Conservation (phyloP, 352 stramenopile genomes). For the Aphanomyces euteiches region DNA sequence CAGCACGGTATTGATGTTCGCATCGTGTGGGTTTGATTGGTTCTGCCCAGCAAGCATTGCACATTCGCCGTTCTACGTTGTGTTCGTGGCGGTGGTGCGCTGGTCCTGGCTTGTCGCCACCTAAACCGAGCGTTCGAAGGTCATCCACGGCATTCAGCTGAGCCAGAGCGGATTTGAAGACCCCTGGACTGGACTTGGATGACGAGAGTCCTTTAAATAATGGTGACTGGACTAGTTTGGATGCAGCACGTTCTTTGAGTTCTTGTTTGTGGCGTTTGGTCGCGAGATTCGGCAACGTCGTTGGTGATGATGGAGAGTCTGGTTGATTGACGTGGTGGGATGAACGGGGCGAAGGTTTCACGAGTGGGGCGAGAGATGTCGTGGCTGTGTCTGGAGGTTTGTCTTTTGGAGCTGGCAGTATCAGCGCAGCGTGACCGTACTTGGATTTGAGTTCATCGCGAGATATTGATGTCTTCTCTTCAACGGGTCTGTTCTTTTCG, state of each 20-base stretch:
- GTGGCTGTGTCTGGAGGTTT: constrained; percentile 21
- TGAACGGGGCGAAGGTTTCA: not conserved
- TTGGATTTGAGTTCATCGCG: constrained; percentile 55
- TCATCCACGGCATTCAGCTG: constrained; percentile 71
- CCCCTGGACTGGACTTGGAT: constrained; percentile 36
- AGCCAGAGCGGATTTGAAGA: constrained; percentile 55
- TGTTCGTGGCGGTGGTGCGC: constrained; percentile 52
- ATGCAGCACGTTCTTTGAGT: not conserved
- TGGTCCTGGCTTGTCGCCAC: constrained; percentile 37
- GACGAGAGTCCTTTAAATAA: constrained; percentile 68
- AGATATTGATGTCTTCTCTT: constrained; percentile 36
- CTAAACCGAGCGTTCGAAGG: constrained; percentile 60
- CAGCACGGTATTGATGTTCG: constrained; percentile 51
- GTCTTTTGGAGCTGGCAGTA: constrained; percentile 42
- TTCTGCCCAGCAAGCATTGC: constrained; percentile 68
- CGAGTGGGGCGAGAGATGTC: not conserved
- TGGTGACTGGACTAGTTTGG: constrained; percentile 64
- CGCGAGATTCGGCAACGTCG: constrained; percentile 9
- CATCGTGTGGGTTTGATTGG: constrained; percentile 59
- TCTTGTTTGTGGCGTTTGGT: constrained; percentile 27
- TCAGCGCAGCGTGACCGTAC: constrained; percentile 54
- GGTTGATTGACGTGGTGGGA: constrained; percentile 42
- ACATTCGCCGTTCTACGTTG: constrained; percentile 73
- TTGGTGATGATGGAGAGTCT: not conserved
- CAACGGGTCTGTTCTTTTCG: constrained; percentile 28